Evolutionary conservation across 2,329 filamentous ascomycete genomes (phyloP).

Genomic region (Bipolaris oryzae): DNA sequence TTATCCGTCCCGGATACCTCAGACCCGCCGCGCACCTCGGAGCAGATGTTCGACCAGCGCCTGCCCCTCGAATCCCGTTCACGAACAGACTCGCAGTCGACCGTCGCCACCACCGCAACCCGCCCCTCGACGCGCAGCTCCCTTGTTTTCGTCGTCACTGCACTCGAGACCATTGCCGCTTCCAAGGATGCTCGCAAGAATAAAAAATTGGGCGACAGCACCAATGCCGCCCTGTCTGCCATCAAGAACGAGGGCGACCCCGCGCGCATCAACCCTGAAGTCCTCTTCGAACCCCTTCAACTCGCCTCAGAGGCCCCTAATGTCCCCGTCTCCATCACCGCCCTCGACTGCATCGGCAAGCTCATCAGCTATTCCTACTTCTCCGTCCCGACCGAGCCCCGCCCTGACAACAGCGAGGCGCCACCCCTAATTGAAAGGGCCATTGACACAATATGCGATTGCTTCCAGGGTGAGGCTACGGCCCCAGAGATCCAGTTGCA

Average conservation of each 20-base stretch:
- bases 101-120: slow-evolving; percentile 56
- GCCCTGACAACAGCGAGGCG: slow-evolving; percentile 44
- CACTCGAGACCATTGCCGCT: slow-evolving; percentile 86
- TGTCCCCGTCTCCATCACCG: slow-evolving; percentile 83
- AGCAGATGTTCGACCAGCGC: slow-evolving; percentile 45
- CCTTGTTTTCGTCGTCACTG: slow-evolving; percentile 92
- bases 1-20: slow-evolving; percentile 33
- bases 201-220: slow-evolving; percentile 81
- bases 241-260: slow-evolving; percentile 81
- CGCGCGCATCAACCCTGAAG: slow-evolving; percentile 82
- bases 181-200: slow-evolving; percentile 90
- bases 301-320: slow-evolving; percentile 87
- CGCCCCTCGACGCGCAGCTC: slow-evolving; percentile 79
- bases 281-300: slow-evolving; percentile 89
- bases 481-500: slow-evolving; percentile 92
- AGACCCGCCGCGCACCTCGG: slow-evolving; percentile 41
- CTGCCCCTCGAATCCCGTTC: slow-evolving; percentile 44
- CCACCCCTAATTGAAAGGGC: slow-evolving; percentile 92
- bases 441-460: slow-evolving; percentile 99
- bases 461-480: slow-evolving; percentile 95
- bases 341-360: slow-evolving; percentile 97
- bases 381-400: slow-evolving; percentile 66
- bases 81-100: slow-evolving; percentile 67
- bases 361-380: slow-evolving; percentile 99
- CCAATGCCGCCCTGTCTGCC: slow-evolving; percentile 79